These are phyloP conservation scores for Moniliophthora roreri DNA, from an alignment of 1,284 basidiomycete species.

Conservation along the genomic window DNA sequence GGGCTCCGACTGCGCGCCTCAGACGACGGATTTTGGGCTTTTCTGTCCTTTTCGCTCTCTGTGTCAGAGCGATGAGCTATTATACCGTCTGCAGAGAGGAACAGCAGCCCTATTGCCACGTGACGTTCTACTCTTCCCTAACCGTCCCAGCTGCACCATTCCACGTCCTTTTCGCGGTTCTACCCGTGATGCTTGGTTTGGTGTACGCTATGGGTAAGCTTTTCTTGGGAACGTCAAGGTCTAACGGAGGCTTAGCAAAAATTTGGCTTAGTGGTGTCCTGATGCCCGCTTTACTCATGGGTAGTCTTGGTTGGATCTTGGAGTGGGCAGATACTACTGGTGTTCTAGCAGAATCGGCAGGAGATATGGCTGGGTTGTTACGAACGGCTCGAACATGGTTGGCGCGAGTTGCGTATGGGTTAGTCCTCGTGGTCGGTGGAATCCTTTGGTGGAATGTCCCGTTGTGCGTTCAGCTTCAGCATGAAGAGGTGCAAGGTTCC, in stretches of 20 bases:
- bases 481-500: slow-evolving; percentile 18
- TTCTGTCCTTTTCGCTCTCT: slow-evolving; percentile 63
- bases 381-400: slow-evolving; percentile 58
- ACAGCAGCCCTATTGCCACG: slow-evolving; percentile 84
- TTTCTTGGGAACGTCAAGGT: slow-evolving; percentile 68
- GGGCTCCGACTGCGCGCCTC: slow-evolving; percentile 66
- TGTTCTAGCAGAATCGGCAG: slow-evolving; percentile 39
- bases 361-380: slow-evolving; percentile 34
- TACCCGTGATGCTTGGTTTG: slow-evolving; percentile 50
- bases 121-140: slow-evolving; percentile 83
- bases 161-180: slow-evolving; percentile 51
- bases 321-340: slow-evolving; percentile 73
- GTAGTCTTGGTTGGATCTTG: slow-evolving; percentile 71
- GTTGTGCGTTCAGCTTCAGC: slow-evolving; percentile 51
- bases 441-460: slow-evolving; percentile 72
- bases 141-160: slow-evolving; percentile 64
- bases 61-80: slow-evolving; percentile 70
- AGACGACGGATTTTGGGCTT: slow-evolving; percentile 78
- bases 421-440: slow-evolving; percentile 52
- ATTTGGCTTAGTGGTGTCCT: slow-evolving; percentile 63
- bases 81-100: slow-evolving; percentile 94
- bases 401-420: slow-evolving; percentile 57
- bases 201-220: slow-evolving; percentile 61
- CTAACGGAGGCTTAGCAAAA: slow-evolving; percentile 71
- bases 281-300: slow-evolving; percentile 56